Evolutionary conservation across 2,329 filamentous ascomycete species (phyloP).

Genomic region (Monosporascus ibericus): DNA sequence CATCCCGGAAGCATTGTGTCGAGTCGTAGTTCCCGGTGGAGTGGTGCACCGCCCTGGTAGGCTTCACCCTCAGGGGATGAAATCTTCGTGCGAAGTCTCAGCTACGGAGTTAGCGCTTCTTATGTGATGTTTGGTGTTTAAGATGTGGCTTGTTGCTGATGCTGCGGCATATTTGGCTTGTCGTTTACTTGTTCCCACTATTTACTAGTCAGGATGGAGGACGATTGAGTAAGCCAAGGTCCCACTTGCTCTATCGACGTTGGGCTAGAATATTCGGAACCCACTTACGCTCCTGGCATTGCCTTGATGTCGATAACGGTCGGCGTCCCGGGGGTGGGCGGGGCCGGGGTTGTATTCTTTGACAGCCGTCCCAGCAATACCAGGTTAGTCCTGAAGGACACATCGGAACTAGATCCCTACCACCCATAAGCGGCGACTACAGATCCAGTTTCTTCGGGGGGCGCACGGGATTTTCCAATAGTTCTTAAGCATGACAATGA

Average conservation of each 20-base stretch:
- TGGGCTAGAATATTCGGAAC: slow-evolving; percentile 49
- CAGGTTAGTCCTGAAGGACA: neutral
- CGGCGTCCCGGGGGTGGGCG: slow-evolving; percentile 11
- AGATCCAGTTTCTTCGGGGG: neutral
- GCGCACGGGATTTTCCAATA: neutral
- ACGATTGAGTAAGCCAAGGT: too few species aligned
- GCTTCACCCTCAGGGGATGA: neutral
- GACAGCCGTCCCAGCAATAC: slow-evolving; percentile 15
- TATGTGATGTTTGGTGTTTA: neutral
- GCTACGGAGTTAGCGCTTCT: neutral
- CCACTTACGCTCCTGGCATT: slow-evolving; percentile 47
- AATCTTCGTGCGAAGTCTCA: neutral
- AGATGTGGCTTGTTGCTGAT: neutral
- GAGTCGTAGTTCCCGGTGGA: neutral
- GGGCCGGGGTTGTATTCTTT: slow-evolving; percentile 29
- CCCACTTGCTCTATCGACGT: slow-evolving; percentile 43
- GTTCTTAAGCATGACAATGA: neutral
- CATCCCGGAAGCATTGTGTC: neutral
- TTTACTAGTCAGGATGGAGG: slow-evolving; percentile 5
- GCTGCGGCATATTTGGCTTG: slow-evolving; percentile 1
- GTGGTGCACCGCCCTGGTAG: neutral
- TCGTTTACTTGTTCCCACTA: slow-evolving; percentile 8
- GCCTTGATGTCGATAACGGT: slow-evolving; percentile 42
- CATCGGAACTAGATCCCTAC: neutral
- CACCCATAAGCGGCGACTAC: neutral